Base-by-base conservation (phyloP, 257 asterid genomes). In the Agastache rugosa region DNA sequence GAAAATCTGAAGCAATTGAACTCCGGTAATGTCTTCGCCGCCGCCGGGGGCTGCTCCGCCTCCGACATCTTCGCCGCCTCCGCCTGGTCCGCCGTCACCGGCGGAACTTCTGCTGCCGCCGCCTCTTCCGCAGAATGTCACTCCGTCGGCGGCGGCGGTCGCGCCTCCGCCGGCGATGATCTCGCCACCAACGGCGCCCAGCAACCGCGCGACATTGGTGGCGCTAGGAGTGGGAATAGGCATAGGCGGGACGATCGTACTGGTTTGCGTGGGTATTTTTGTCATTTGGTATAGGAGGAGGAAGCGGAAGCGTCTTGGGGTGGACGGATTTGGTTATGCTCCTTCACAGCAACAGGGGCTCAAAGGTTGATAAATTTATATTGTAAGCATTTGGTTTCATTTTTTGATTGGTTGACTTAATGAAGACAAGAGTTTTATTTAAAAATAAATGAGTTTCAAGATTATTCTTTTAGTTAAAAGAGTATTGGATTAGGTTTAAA, bases 151-250 rank as follows among this genome's bases (percentile, higher is more conserved):
- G 17, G 76, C 78, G 56, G 61, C 14, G 69, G 60, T 50, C 12
- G 58, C 69, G 19, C 77, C 70, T 17, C 69, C 71, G 37, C 54
- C 37, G 54, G 56, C 17, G 56, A 14, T 14, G 1, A 7, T 25
- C 3, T 19, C 65, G 6, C 77, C 82, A 3, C 59, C 85, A 63
- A n/a, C 74, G 44, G 75, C 42, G 14, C 8, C 89, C 12, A 78
- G 35, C 41, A 80, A 11, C 15, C 29, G 45, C 27, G 69, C 81
- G 58, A 81, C 93, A 5, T 71, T 90, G 75, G 50, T 91, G 82
- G 97, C 96, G 54, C 83, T 93, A 48, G 96, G 91, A 39, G 89
- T 83, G 34, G 98, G 98, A 76, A 88, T 91, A 75, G 98, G 97
- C 62, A 88, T 93, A 44, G 98, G 98, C 53, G 96, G 93, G 31